Percentiles rank a stretch among this genome's conserved stretches.
These are phyloP conservation scores for Hylodesmum podocarpum DNA, from an alignment of 306 rosid species.

Conservation along the genomic window DNA sequence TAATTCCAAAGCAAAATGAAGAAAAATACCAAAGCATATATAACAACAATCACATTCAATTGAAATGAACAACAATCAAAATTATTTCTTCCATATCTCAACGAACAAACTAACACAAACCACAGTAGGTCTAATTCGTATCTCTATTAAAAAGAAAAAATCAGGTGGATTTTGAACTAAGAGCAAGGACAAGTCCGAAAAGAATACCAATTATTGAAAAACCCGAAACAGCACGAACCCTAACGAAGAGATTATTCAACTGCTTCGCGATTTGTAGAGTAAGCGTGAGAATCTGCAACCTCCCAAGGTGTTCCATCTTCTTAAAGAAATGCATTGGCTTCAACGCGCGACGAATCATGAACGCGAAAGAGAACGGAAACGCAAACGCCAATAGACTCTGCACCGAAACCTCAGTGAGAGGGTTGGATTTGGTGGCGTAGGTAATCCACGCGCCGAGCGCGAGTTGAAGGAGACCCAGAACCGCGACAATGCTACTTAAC, in stretches of 20 bases:
- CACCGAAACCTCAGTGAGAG: constrained; percentile 49
- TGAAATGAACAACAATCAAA: too few species aligned
- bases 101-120: too few species aligned
- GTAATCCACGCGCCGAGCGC: constrained; percentile 78
- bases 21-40: too few species aligned
- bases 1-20: too few species aligned
- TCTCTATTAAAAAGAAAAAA: too few species aligned
- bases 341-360: constrained; percentile 64
- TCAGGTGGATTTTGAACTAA: constrained; percentile 42
- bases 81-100: too few species aligned
- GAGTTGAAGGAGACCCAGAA: constrained; percentile 64
- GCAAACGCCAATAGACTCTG: constrained; percentile 78
- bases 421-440: constrained; percentile 37
- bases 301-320: constrained; percentile 45
- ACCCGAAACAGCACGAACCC: constrained; percentile 55
- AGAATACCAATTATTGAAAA: constrained; percentile 53
- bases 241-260: constrained; percentile 53
- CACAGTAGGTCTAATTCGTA: too few species aligned
- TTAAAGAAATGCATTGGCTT: constrained; percentile 42
- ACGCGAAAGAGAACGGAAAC: constrained; percentile 67
- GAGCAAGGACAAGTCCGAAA: constrained; percentile 41
- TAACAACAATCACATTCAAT: too few species aligned
- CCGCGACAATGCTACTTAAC: constrained; percentile 55
- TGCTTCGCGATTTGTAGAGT: constrained; percentile 68
- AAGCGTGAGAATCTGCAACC: constrained; percentile 43